A percentile compares a stretch with the other conserved stretches of the same genome.
phyloP scores from a whole-genome alignment of 306 rosid species.

The Amphicarpaea edgeworthii region DNA sequence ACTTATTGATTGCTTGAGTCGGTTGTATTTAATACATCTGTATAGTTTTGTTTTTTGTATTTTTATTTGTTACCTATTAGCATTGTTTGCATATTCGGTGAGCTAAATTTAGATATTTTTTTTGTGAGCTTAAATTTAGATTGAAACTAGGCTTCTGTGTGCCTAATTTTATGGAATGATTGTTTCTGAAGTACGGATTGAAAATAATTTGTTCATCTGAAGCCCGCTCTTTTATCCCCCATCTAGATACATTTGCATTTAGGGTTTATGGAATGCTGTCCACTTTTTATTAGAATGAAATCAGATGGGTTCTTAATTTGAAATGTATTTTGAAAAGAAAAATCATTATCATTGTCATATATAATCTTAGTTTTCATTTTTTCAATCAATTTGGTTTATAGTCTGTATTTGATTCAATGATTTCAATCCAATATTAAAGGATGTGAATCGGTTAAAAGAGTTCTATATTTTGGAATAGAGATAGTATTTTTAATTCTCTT shows the following conservation, averaged over 20 bases:
- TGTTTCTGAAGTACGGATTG: not conserved
- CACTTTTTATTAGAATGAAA: not conserved
- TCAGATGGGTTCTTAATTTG: not conserved
- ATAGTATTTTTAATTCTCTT: too few relatives aligned
- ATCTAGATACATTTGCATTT: not conserved
- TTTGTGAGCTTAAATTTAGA: constrained; percentile 10
- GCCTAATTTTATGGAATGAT: not conserved
- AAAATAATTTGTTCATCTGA: not conserved
- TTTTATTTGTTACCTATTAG: constrained; percentile 16
- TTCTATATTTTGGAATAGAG: too few relatives aligned
- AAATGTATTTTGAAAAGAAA: not conserved
- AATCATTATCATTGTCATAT: not conserved
- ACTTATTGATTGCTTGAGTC: constrained; percentile 37
- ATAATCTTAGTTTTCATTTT: too few relatives aligned
- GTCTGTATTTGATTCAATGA: too few relatives aligned
- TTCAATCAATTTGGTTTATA: not conserved
- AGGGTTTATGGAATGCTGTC: not conserved
- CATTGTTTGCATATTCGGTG: constrained; percentile 31
- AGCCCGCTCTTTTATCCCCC: not conserved
- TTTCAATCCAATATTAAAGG: too few relatives aligned
- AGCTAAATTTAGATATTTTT: constrained; percentile 1
- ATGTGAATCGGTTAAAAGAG: too few relatives aligned
- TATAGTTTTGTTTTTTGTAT: constrained; percentile 29
- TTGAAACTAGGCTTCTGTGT: not conserved
- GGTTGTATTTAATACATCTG: constrained; percentile 40